Percentiles rank a stretch among this genome's conserved stretches.
phyloP scores from a whole-genome alignment of 225 moss, liverwort and hornwort species.

The Physcomitrium patens region DNA sequence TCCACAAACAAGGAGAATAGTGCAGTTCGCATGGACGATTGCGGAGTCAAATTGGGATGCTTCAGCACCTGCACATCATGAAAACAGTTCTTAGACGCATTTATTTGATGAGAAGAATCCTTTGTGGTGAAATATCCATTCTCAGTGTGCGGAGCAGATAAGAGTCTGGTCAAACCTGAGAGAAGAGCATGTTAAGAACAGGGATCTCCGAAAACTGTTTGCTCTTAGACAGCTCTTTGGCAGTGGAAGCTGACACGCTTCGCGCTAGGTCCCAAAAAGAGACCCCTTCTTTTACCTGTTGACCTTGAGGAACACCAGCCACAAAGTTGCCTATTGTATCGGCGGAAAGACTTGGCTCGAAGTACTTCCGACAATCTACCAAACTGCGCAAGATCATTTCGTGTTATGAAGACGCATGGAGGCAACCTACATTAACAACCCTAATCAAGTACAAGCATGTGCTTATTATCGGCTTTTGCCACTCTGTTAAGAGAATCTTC shows the following conservation, averaged over 20 bases:
- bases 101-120: too few relatives aligned
- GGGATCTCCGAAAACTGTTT: constrained; percentile 79
- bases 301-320: constrained; percentile 62
- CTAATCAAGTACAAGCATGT: too few relatives aligned
- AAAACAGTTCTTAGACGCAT: background rate
- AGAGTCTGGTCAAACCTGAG: constrained; percentile 24
- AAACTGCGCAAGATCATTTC: constrained; percentile 34
- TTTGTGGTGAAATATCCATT: too few relatives aligned
- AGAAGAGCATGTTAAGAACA: constrained; percentile 89
- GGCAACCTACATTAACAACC: too few relatives aligned
- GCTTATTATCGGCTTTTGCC: too few relatives aligned
- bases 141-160: too few relatives aligned
- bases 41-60: constrained; percentile 73
- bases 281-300: constrained; percentile 61
- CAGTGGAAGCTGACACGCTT: constrained; percentile 47
- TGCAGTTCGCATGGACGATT: constrained; percentile 74
- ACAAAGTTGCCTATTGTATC: constrained; percentile 66
- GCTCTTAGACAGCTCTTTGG: constrained; percentile 66
- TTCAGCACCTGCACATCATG: constrained; percentile 62
- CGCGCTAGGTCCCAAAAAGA: constrained; percentile 87
- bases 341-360: constrained; percentile 59
- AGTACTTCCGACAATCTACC: constrained; percentile 61
- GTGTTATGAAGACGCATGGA: too few relatives aligned
- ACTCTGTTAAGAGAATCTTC: too few relatives aligned
- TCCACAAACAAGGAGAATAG: constrained; percentile 73